These are phyloP conservation scores for Sporopachydermia cereana DNA, from an alignment of 1,139 yeast species.

Conservation along the genomic window DNA sequence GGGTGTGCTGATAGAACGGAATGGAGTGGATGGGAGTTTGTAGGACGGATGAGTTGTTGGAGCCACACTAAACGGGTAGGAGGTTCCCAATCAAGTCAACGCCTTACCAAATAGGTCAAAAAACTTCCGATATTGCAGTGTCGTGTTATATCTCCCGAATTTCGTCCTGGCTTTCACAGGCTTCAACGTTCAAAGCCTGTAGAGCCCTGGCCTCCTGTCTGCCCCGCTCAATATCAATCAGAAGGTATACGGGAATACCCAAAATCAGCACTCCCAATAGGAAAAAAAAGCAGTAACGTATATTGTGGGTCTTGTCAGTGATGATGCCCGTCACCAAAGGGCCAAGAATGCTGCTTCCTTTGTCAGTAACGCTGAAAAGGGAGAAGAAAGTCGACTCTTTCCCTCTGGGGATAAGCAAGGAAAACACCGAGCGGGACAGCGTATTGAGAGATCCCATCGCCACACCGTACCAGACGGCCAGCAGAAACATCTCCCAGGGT, in stretches of 20 bases:
- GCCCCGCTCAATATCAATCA: slow-evolving; percentile 48
- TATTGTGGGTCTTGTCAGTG: slow-evolving; percentile 56
- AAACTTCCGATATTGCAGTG: no score
- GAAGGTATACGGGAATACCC: slow-evolving; percentile 38
- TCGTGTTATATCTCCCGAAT: no score
- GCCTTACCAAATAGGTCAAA: no score
- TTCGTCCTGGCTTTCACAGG: no score
- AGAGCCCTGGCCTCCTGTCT: slow-evolving; percentile 32
- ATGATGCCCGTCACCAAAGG: slow-evolving; percentile 55
- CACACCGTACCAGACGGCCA: slow-evolving; percentile 62
- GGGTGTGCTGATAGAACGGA: no score
- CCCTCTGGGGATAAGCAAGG: slow-evolving; percentile 55
- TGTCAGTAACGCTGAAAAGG: slow-evolving; percentile 58
- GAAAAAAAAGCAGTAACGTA: slow-evolving; percentile 55
- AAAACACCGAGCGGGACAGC: slow-evolving; percentile 48
- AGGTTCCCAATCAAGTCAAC: no score
- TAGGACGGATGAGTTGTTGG: no score
- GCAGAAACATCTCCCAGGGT: slow-evolving; percentile 49
- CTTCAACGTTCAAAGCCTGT: slow-evolving; percentile 17
- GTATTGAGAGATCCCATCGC: slow-evolving; percentile 60
- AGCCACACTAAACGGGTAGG: no score
- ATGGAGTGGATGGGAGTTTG: no score
- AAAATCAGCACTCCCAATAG: slow-evolving; percentile 37
- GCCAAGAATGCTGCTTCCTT: slow-evolving; percentile 60
- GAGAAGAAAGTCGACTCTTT: slow-evolving; percentile 62